Conservation (phyloP, 768 basidiomycete species). For the Termitomyces bulborhizus region DNA sequence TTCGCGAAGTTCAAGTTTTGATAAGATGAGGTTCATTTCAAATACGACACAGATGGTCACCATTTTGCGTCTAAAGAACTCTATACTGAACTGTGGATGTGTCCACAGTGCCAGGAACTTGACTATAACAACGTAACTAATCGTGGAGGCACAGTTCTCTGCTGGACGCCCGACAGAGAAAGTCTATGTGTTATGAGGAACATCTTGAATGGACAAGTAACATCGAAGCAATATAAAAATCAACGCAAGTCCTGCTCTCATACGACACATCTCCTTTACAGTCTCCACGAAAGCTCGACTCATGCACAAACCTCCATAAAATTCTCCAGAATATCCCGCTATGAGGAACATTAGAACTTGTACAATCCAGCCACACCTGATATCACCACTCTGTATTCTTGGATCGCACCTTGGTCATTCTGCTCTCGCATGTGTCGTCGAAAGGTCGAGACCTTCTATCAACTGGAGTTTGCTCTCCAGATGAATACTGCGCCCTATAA, state of each 20-base stretch:
- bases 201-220: not conserved
- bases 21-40: too few species aligned
- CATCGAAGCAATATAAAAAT: not conserved
- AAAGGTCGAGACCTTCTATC: not conserved
- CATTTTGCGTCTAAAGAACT: too few species aligned
- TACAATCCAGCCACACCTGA: too few species aligned
- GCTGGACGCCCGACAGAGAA: not conserved
- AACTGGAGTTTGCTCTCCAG: not conserved
- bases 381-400: too few species aligned
- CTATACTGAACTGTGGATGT: too few species aligned
- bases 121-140: too few species aligned
- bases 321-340: too few species aligned
- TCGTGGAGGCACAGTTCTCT: not conserved
- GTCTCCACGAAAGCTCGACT: not conserved
- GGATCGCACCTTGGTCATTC: not conserved
- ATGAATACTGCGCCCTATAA: not conserved
- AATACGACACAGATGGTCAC: too few species aligned
- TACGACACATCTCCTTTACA: not conserved
- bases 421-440: not conserved
- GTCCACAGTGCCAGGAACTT: too few species aligned
- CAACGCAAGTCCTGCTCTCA: too few species aligned
- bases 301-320: not conserved
- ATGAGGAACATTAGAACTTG: not conserved
- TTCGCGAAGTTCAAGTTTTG: too few species aligned
- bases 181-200: not conserved